phyloP scores from a whole-genome alignment of 1,139 yeast genomes.

The Trichomonascaceae sp. region DNA sequence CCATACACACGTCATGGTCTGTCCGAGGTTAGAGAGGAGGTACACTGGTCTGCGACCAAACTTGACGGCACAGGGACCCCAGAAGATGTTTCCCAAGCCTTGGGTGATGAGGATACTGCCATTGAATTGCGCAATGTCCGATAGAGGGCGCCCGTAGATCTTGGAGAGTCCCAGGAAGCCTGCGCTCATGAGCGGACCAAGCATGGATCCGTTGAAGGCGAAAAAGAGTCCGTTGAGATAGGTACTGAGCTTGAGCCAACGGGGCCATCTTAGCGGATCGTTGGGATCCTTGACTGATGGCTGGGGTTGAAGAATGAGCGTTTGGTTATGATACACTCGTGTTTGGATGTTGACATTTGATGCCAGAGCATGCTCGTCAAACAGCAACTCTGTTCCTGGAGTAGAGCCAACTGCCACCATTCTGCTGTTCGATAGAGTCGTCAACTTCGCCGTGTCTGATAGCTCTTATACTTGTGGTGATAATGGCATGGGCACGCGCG shows the following conservation, averaged over 20 bases:
- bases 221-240: slow-evolving; percentile 2
- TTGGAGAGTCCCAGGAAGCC: slow-evolving; percentile 2
- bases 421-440: too few species aligned
- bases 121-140: slow-evolving; percentile 2
- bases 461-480: too few species aligned
- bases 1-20: slow-evolving; percentile 3
- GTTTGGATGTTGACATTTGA: slow-evolving; percentile 1
- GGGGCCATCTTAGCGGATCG: slow-evolving; percentile 2
- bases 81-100: slow-evolving; percentile 1
- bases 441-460: too few species aligned
- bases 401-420: slow-evolving; percentile 3
- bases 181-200: slow-evolving; percentile 2
- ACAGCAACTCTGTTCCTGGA: slow-evolving; percentile 3
- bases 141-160: slow-evolving; percentile 1
- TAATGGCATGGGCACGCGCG: too few species aligned
- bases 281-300: slow-evolving; percentile 3
- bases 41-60: slow-evolving; percentile 4
- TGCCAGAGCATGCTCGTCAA: slow-evolving; percentile 1
- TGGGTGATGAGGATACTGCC: slow-evolving; percentile 2
- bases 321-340: neutral
- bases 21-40: slow-evolving; percentile 2
- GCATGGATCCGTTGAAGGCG: slow-evolving; percentile 2
- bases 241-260: slow-evolving; percentile 1
- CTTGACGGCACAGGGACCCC: slow-evolving; percentile 3
- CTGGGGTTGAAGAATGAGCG: slow-evolving; percentile 3